A percentile compares a stretch with the other conserved stretches of the same genome.
Evolutionary conservation across 441 rosid genomes (phyloP).

Genomic region (Erodium moschatum): DNA sequence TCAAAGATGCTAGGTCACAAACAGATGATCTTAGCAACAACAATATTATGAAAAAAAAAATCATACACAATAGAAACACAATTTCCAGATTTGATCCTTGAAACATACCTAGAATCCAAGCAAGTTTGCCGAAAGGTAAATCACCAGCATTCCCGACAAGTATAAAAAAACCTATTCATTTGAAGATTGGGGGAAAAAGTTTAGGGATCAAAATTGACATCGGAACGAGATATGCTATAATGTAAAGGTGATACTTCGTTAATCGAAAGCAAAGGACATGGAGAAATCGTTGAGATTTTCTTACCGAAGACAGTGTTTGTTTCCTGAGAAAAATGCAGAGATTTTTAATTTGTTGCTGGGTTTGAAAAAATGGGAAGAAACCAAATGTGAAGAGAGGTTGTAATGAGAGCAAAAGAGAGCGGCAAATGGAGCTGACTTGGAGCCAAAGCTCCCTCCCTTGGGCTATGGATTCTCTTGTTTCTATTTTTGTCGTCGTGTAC

Average conservation of each 20-base stretch:
- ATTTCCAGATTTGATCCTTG: background rate
- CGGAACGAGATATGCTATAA: background rate
- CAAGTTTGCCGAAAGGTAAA: background rate
- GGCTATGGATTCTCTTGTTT: background rate
- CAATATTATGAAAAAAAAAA: too few relatives aligned
- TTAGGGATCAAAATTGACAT: background rate
- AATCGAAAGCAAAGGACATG: background rate
- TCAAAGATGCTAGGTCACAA: background rate
- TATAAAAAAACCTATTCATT: background rate
- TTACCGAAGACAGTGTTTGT: conserved; percentile 6
- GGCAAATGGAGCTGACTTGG: conserved; percentile 2
- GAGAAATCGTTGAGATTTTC: background rate
- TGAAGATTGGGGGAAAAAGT: background rate
- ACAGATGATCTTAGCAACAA: too few relatives aligned
- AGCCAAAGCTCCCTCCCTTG: background rate
- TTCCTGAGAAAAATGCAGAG: background rate
- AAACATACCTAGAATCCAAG: background rate
- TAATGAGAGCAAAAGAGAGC: background rate
- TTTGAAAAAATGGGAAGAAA: background rate
- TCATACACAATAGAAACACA: background rate
- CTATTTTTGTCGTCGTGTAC: background rate
- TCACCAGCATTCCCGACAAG: background rate
- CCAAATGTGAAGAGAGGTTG: conserved; percentile 1
- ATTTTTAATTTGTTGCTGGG: background rate
- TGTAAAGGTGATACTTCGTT: background rate